These are phyloP conservation scores for Phaeophleospora eucalypticola DNA, from an alignment of 2,329 filamentous ascomycete genomes.

Conservation along the genomic window DNA sequence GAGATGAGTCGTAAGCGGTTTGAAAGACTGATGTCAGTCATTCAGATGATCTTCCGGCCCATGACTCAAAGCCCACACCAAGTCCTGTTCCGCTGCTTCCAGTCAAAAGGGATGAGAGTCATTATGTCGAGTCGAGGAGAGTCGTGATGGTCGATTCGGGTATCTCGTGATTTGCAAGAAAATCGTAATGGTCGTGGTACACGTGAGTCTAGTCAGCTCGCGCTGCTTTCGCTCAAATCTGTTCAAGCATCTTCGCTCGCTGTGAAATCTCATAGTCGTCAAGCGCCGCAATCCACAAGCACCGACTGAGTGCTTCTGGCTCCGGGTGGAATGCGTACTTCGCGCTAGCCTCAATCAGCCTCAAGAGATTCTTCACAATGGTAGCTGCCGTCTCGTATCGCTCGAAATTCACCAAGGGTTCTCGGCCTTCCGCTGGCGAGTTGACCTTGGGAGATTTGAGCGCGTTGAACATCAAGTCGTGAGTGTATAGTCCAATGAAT, in stretches of 20 bases:
- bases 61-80: too few relatives aligned
- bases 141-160: too few relatives aligned
- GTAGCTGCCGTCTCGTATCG: constrained; percentile 70
- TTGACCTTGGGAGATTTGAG: constrained; percentile 72
- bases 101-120: too few relatives aligned
- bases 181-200: too few relatives aligned
- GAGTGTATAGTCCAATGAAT: constrained; percentile 76
- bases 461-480: constrained; percentile 76
- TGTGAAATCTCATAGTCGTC: constrained; percentile 65
- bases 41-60: too few relatives aligned
- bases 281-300: constrained; percentile 78
- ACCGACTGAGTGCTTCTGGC: constrained; percentile 72
- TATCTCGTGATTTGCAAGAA: too few relatives aligned
- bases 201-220: not conserved
- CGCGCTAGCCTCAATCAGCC: constrained; percentile 74
- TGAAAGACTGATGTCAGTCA: too few relatives aligned
- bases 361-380: constrained; percentile 73
- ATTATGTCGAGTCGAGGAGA: too few relatives aligned
- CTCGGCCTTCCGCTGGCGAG: constrained; percentile 42
- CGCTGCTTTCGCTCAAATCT: constrained; percentile 1
- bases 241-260: constrained; percentile 29
- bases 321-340: constrained; percentile 70
- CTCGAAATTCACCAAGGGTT: constrained; percentile 78
- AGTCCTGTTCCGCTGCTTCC: too few relatives aligned
- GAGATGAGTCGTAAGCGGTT: too few relatives aligned